Evolutionary conservation across 73 alveolate species (phyloP).

Genomic region (Paramecium sonneborni): DNA sequence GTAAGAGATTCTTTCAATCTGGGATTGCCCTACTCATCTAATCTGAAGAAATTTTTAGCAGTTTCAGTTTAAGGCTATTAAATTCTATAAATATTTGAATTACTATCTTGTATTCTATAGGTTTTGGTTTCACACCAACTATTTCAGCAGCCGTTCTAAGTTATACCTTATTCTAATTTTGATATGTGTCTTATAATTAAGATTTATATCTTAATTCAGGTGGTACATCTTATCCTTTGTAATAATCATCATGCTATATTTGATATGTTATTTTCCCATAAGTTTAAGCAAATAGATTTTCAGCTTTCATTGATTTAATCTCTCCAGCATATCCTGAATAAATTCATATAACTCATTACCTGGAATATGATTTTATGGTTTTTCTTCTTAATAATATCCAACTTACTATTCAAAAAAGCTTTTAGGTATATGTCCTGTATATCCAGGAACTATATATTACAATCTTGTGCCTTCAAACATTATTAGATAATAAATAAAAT

Average conservation of each 20-base stretch:
- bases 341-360: slow-evolving; percentile 47
- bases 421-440: slow-evolving; percentile 61
- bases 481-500: slow-evolving; percentile 7
- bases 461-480: slow-evolving; percentile 71
- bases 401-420: slow-evolving; percentile 29
- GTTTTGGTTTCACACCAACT: slow-evolving; percentile 62
- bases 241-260: slow-evolving; percentile 55
- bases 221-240: slow-evolving; percentile 65
- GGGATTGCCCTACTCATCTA: slow-evolving; percentile 35
- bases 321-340: slow-evolving; percentile 65
- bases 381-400: slow-evolving; percentile 53
- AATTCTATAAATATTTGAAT: neutral
- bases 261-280: slow-evolving; percentile 65
- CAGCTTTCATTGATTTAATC: slow-evolving; percentile 64
- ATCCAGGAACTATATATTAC: slow-evolving; percentile 66
- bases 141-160: slow-evolving; percentile 69
- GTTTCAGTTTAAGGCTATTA: slow-evolving; percentile 55
- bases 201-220: slow-evolving; percentile 60
- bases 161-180: slow-evolving; percentile 58
- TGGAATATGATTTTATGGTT: slow-evolving; percentile 64
- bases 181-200: slow-evolving; percentile 55
- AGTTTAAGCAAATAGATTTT: slow-evolving; percentile 64
- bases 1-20: slow-evolving; percentile 14
- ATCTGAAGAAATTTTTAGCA: slow-evolving; percentile 36
- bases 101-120: slow-evolving; percentile 57